Evolutionary conservation across 1,139 yeast genomes (phyloP).

Genomic region (Zygotorulaspora mrakii): DNA sequence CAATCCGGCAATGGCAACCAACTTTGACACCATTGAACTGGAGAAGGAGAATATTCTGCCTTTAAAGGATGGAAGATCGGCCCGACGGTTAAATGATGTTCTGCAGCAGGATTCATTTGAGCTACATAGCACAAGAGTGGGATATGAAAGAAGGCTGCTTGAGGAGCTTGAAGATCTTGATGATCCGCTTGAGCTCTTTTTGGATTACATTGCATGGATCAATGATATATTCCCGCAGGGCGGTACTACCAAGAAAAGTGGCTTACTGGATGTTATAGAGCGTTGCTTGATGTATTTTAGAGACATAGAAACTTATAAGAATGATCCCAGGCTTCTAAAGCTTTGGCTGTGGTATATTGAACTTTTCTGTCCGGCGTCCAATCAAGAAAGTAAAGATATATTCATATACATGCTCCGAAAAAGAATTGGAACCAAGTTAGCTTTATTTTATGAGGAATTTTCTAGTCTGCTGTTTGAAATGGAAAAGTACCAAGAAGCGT

Average conservation of each 20-base stretch:
- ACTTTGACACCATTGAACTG: constrained; percentile 55
- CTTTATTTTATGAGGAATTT: constrained; percentile 77
- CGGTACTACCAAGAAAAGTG: constrained; percentile 63
- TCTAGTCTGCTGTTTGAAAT: constrained; percentile 58
- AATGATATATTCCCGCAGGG: constrained; percentile 67
- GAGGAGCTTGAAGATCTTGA: constrained; percentile 56
- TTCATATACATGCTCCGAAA: constrained; percentile 71
- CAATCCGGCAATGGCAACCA: constrained; percentile 25
- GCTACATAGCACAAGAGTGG: constrained; percentile 42
- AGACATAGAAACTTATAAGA: constrained; percentile 62
- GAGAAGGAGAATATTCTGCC: constrained; percentile 83
- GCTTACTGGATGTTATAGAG: constrained; percentile 63
- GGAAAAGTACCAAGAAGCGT: constrained; percentile 55
- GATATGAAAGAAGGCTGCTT: constrained; percentile 40
- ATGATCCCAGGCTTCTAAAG: constrained; percentile 74
- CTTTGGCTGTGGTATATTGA: constrained; percentile 58
- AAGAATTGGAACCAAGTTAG: constrained; percentile 63
- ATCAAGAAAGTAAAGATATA: constrained; percentile 44
- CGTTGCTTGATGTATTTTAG: constrained; percentile 67
- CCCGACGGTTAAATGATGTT: constrained; percentile 49
- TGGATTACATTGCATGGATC: constrained; percentile 73
- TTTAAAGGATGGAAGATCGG: constrained; percentile 66
- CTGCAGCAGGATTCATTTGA: constrained; percentile 37
- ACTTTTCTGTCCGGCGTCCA: constrained; percentile 19
- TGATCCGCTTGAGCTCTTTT: constrained; percentile 74